Percentiles rank a stretch among this genome's conserved stretches.
These are phyloP conservation scores for Suillus subalutaceus DNA, from an alignment of 768 basidiomycete genomes.

Conservation along the genomic window DNA sequence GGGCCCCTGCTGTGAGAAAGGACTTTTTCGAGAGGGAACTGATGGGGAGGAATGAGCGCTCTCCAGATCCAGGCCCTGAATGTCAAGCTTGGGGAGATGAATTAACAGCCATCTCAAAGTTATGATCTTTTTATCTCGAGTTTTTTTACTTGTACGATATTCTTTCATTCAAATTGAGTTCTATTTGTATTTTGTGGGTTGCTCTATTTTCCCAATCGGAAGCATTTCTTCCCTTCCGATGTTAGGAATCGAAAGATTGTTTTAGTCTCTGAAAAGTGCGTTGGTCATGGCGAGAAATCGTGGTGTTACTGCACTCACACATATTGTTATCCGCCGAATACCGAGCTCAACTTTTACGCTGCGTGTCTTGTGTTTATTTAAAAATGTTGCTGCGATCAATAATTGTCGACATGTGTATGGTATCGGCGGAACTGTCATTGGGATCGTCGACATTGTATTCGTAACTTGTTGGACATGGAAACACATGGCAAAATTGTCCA, in stretches of 20 bases:
- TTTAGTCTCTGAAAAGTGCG: background rate
- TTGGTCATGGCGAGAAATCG: background rate
- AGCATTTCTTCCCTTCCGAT: background rate
- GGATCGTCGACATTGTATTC: background rate
- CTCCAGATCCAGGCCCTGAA: background rate
- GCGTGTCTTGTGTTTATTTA: background rate
- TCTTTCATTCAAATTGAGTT: background rate
- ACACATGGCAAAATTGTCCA: background rate
- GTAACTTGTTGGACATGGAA: background rate
- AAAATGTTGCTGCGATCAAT: background rate
- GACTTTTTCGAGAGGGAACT: conserved; percentile 4
- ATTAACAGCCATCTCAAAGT: background rate
- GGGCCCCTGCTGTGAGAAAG: background rate
- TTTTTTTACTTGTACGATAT: background rate
- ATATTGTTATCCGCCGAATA: background rate
- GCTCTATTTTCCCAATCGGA: background rate
- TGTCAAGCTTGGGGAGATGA: background rate
- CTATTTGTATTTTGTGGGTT: background rate
- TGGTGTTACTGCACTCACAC: background rate
- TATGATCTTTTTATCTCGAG: background rate
- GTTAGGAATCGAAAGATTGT: background rate
- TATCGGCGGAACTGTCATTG: background rate
- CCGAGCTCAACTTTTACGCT: background rate
- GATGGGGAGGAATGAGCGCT: background rate
- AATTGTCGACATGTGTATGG: background rate